phyloP scores from a whole-genome alignment of 2,329 filamentous ascomycete species.

The Diaporthe ampelina region DNA sequence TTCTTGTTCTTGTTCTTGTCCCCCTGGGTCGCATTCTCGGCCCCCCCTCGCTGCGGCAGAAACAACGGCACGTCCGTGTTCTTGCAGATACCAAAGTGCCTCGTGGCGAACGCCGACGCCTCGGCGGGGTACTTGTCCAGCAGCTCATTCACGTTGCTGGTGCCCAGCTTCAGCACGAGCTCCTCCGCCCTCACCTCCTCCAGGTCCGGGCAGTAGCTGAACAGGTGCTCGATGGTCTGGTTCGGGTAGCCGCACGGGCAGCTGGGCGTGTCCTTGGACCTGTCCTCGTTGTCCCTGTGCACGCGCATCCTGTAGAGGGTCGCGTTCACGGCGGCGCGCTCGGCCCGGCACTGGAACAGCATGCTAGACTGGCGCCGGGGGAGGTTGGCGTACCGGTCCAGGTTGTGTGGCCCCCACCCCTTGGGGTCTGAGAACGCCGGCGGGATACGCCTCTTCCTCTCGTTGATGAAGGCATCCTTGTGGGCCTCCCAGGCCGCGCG shows the following conservation, averaged over 20 bases:
- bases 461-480: no score
- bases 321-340: background rate
- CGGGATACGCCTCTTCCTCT: background rate
- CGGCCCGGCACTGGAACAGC: constrained; percentile 4
- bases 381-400: background rate
- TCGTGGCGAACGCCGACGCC: background rate
- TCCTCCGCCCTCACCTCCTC: background rate
- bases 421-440: background rate
- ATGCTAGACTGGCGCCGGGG: constrained; percentile 4
- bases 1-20: background rate
- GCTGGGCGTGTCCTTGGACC: background rate
- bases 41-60: background rate
- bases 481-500: background rate
- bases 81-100: background rate
- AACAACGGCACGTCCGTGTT: background rate
- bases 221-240: constrained; percentile 4
- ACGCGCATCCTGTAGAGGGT: background rate
- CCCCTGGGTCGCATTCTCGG: no score
- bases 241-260: background rate
- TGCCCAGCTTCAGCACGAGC: background rate
- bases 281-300: background rate
- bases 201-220: constrained; percentile 13
- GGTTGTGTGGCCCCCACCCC: background rate
- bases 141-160: background rate
- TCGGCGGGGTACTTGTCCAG: background rate